A percentile compares a stretch with the other conserved stretches of the same genome.
phyloP scores from a whole-genome alignment of 306 rosid genomes.

The Quercus mongolica region DNA sequence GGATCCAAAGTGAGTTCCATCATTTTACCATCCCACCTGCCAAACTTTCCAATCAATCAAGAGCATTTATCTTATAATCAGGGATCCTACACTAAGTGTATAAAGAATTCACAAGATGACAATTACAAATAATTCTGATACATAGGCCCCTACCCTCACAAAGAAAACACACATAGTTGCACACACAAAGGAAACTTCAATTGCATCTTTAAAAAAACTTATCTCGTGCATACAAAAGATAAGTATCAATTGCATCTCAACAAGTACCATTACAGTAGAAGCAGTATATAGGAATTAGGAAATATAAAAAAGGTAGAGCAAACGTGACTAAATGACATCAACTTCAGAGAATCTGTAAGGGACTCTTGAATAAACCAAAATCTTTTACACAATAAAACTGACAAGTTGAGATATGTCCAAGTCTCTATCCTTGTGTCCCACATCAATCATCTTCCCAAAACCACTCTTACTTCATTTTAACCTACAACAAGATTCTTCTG shows the following conservation, averaged over 20 bases:
- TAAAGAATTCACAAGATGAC: not conserved
- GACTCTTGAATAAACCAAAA: not conserved
- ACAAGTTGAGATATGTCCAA: not conserved
- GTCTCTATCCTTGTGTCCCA: not conserved
- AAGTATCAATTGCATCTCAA: not conserved
- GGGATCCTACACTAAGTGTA: not conserved
- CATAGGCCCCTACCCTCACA: not conserved
- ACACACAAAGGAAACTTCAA: not conserved
- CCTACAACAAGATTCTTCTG: not conserved
- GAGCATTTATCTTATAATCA: not conserved
- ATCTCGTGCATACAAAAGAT: not conserved
- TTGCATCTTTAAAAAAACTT: not conserved
- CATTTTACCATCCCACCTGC: conserved; percentile 50
- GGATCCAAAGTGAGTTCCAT: conserved; percentile 74
- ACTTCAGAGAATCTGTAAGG: not conserved
- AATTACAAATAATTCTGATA: not conserved
- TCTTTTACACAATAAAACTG: not conserved
- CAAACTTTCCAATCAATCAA: conserved; percentile 30
- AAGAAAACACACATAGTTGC: not conserved
- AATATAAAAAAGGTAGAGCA: not conserved
- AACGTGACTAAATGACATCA: not conserved
- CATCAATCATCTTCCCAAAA: not conserved
- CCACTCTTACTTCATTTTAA: not conserved
- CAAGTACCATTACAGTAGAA: not conserved
- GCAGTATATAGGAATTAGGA: not conserved